Base-by-base conservation (phyloP, 306 rosid genomes). In the Cicer yamashitae region DNA sequence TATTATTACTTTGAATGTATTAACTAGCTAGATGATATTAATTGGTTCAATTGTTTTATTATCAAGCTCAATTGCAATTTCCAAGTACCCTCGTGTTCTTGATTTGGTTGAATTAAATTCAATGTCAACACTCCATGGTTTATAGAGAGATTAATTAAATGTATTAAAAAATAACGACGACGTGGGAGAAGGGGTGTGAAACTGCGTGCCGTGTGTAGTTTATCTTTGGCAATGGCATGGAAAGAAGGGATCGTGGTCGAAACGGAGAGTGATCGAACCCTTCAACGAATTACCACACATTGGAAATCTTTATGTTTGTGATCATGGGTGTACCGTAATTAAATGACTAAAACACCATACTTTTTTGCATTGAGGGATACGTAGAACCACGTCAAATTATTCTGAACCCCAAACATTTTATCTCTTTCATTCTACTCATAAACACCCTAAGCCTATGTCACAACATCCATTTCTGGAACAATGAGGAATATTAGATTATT, bases 221-320 rank as follows among this genome's bases (percentile, higher is more conserved):
- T 6, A 63, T 45, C 67, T 79, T 83, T 77, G 66, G 61, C 46
- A 78, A 70, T 22, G 66, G 87, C 79, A 51, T 84, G 78, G 97
- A 89, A 86, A 81, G 43, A 68, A 82, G 96, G 82, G 15, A 85
- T 80, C 97, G 97, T 91, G 87, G 89, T 90, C 85, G 88, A 81
- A 69, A 90, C 93, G 97, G 90, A 13, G 64, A 25, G 3, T 39
- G 89, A 77, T 78, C 13, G 67, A 59, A 58, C 40, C 38, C 62
- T 56, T 22, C 83, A 48, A 3, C 37, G 3, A 58, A 58, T 58
- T 34, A 30, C 70, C 53, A 74, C 77, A 18, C 87, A 41, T 88
- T 83, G 93, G 90, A 88, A 84, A 79, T 86, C 59, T 77, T 76
- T 51, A 62, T 58, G 64, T 58, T 76, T 11, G 7, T 54, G 79